Evolutionary conservation across 164 flowering plant genomes (phyloP).

Genomic region (Nymphaea thermarum): DNA sequence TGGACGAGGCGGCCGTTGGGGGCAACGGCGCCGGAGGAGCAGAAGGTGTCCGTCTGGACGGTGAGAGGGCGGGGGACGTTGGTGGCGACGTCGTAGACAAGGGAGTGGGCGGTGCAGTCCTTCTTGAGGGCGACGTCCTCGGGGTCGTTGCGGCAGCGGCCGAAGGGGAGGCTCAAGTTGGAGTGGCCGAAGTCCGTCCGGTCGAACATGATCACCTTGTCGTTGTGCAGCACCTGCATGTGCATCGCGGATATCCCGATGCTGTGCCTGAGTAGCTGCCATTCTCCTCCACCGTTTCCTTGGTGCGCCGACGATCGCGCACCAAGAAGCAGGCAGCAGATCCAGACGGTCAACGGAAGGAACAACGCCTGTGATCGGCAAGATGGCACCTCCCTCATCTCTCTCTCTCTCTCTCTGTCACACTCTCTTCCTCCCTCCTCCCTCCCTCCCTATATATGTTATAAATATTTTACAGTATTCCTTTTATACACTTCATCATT

Average conservation of each 20-base stretch:
- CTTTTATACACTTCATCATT: too few relatives aligned
- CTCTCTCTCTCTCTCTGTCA: too few relatives aligned
- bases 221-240: conserved; percentile 51
- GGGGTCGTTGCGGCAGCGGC: conserved; percentile 31
- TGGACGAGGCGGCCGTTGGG: conserved; percentile 55
- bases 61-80: conserved; percentile 58
- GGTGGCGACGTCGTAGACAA: conserved; percentile 41
- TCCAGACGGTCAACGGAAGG: too few relatives aligned
- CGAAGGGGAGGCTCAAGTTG: conserved; percentile 44
- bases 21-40: conserved; percentile 68
- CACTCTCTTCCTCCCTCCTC: too few relatives aligned
- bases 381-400: too few relatives aligned
- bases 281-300: conserved; percentile 7
- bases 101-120: conserved; percentile 86
- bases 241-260: conserved; percentile 81
- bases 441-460: too few relatives aligned
- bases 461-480: too few relatives aligned
- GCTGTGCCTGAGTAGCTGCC: conserved; percentile 20
- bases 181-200: conserved; percentile 69
- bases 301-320: not conserved
- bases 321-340: too few relatives aligned
- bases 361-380: too few relatives aligned
- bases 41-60: conserved; percentile 71
- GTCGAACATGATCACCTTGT: conserved; percentile 55
- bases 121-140: conserved; percentile 15